Evolutionary conservation across 768 basidiomycete species (phyloP).

Genomic region (Hortiboletus flavorubellus): DNA sequence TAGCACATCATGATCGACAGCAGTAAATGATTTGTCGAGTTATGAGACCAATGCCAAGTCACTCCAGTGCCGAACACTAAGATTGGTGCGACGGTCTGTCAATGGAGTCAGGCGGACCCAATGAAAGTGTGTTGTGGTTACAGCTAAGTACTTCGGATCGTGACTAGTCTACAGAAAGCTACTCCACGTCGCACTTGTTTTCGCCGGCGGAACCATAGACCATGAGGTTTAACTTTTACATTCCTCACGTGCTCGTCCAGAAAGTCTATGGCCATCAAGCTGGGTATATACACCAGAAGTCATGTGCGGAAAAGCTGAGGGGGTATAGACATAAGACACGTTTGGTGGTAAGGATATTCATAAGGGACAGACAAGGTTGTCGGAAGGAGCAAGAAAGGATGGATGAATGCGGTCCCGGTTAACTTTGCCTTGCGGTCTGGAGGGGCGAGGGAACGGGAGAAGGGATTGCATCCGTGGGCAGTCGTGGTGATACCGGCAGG

Average conservation of each 20-base stretch:
- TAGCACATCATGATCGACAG: background rate
- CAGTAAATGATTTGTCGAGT: background rate
- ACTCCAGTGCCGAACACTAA: no score
- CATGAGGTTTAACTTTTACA: background rate
- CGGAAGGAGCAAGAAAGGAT: background rate
- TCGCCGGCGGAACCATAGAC: background rate
- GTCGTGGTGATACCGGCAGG: constrained; percentile 48
- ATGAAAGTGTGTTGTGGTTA: no score
- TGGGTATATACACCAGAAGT: constrained; percentile 22
- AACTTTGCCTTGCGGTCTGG: constrained; percentile 27
- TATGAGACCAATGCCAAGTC: no score
- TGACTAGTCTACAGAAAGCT: no score
- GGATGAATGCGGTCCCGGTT: background rate
- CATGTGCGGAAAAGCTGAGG: constrained; percentile 2
- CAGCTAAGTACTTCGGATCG: no score
- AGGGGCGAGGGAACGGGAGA: constrained; percentile 19
- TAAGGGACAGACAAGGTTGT: background rate
- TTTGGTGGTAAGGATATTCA: constrained; percentile 13
- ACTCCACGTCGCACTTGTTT: no score
- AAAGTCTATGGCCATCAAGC: constrained; percentile 6
- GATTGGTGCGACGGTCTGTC: no score
- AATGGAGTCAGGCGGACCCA: no score
- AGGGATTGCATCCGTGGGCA: constrained; percentile 9
- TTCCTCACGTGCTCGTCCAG: background rate
- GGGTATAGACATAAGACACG: constrained; percentile 30